Evolutionary conservation across 2,329 filamentous ascomycete genomes (phyloP).

Genomic region (Xylaria sp.): DNA sequence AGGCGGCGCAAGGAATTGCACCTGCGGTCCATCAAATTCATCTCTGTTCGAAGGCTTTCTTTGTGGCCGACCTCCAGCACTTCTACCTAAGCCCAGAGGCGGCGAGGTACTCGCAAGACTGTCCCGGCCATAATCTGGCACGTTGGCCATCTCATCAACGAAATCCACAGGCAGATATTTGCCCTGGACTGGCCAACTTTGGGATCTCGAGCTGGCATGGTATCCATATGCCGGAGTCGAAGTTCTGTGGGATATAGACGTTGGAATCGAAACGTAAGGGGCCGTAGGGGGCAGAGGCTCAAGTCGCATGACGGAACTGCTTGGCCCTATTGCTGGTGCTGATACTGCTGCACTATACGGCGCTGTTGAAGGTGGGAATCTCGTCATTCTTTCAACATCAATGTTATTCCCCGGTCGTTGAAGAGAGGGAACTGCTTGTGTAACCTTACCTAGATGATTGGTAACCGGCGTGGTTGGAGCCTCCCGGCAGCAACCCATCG

Average conservation of each 20-base stretch:
- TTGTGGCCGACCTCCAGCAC: conserved; percentile 63
- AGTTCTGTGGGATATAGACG: conserved; percentile 54
- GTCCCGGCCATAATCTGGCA: conserved; percentile 71
- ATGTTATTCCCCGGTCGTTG: conserved; percentile 51
- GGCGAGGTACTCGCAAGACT: conserved; percentile 56
- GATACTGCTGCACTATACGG: conserved; percentile 44
- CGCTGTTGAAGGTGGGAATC: conserved; percentile 54
- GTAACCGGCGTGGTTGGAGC: conserved; percentile 46
- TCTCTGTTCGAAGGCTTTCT: conserved; percentile 83
- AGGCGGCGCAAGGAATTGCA: conserved; percentile 79
- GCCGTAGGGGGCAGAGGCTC: conserved; percentile 55
- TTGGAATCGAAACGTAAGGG: conserved; percentile 57
- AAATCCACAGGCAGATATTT: conserved; percentile 68
- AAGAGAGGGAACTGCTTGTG: conserved; percentile 38
- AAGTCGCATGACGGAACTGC: conserved; percentile 54
- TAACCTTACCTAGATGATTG: conserved; percentile 50
- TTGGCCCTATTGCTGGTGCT: conserved; percentile 46
- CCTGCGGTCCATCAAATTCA: conserved; percentile 87
- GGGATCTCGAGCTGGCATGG: conserved; percentile 56
- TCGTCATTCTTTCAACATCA: conserved; percentile 54
- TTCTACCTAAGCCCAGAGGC: conserved; percentile 59
- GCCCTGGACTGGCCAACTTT: conserved; percentile 61
- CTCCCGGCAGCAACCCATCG: conserved; percentile 46
- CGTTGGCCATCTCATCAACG: conserved; percentile 67
- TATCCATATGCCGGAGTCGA: conserved; percentile 50